Evolutionary conservation across 2,329 filamentous ascomycete genomes (phyloP).

Genomic region (Neofusicoccum umdonicola): DNA sequence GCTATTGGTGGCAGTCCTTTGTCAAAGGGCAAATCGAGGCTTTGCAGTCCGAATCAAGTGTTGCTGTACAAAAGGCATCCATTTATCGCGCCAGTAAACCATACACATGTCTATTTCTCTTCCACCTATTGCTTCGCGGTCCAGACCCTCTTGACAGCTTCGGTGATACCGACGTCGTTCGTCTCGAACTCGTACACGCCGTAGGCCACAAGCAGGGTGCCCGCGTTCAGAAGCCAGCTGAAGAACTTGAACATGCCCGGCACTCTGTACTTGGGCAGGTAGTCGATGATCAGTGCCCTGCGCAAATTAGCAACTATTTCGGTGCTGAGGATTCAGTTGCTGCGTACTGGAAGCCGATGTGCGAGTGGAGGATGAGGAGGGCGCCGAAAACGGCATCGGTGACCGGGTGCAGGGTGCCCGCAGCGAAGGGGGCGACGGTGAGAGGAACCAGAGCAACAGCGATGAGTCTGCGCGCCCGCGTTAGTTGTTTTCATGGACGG

Average conservation of each 20-base stretch:
- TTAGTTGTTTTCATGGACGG: neutral
- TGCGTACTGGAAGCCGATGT: constrained; percentile 84
- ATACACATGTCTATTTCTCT: neutral
- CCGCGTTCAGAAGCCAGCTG: constrained; percentile 75
- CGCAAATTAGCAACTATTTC: neutral
- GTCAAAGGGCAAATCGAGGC: too few species aligned
- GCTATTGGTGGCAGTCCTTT: too few species aligned
- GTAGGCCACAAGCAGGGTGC: constrained; percentile 77
- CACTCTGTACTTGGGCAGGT: constrained; percentile 71
- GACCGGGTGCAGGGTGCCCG: constrained; percentile 84
- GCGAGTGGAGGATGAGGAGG: constrained; percentile 83
- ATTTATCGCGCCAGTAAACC: neutral
- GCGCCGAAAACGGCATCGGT: constrained; percentile 84
- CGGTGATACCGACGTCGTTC: constrained; percentile 92
- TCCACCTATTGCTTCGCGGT: constrained; percentile 52
- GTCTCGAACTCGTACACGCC: constrained; percentile 99
- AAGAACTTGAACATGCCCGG: constrained; percentile 66
- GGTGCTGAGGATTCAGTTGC: neutral
- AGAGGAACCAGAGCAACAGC: constrained; percentile 81
- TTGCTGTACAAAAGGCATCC: constrained; percentile 1
- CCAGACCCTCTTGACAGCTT: constrained; percentile 87
- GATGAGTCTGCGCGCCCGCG: constrained; percentile 58
- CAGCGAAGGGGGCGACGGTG: constrained; percentile 85
- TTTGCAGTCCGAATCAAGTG: neutral
- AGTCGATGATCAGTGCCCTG: constrained; percentile 79